Evolutionary conservation across 2,329 filamentous ascomycete species (phyloP).

Genomic region (Aspergillus clavatus): DNA sequence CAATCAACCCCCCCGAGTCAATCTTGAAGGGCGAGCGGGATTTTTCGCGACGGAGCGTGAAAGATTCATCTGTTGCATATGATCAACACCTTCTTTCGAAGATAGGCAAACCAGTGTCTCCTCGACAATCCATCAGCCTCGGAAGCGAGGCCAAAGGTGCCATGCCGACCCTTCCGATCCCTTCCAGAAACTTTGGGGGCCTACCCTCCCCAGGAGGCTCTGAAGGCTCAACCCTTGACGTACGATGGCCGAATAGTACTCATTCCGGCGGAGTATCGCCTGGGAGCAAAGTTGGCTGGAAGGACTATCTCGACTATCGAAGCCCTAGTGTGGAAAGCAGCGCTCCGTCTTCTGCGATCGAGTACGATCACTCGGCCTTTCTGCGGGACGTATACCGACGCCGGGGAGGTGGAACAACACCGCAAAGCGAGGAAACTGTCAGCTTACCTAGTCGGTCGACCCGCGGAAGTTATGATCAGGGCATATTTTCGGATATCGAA

Average conservation of each 20-base stretch:
- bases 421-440: constrained; percentile 47
- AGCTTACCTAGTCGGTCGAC: constrained; percentile 50
- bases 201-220: constrained; percentile 30
- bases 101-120: constrained; percentile 56
- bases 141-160: constrained; percentile 29
- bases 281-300: constrained; percentile 37
- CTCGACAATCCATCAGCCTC: constrained; percentile 38
- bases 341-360: constrained; percentile 35
- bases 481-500: constrained; percentile 49
- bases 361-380: constrained; percentile 37
- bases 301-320: constrained; percentile 38
- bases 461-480: constrained; percentile 60
- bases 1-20: constrained; percentile 25
- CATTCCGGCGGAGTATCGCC: constrained; percentile 41
- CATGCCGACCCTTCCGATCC: constrained; percentile 31
- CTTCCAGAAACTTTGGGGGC: constrained; percentile 28
- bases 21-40: constrained; percentile 55
- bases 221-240: constrained; percentile 29
- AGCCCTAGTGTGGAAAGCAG: constrained; percentile 44
- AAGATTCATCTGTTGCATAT: constrained; percentile 57
- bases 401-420: constrained; percentile 46
- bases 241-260: constrained; percentile 38
- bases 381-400: constrained; percentile 36
- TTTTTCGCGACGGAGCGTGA: constrained; percentile 53
- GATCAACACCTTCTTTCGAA: constrained; percentile 59